Evolutionary conservation across 768 basidiomycete genomes (phyloP).

Genomic region (Trametes villosa): DNA sequence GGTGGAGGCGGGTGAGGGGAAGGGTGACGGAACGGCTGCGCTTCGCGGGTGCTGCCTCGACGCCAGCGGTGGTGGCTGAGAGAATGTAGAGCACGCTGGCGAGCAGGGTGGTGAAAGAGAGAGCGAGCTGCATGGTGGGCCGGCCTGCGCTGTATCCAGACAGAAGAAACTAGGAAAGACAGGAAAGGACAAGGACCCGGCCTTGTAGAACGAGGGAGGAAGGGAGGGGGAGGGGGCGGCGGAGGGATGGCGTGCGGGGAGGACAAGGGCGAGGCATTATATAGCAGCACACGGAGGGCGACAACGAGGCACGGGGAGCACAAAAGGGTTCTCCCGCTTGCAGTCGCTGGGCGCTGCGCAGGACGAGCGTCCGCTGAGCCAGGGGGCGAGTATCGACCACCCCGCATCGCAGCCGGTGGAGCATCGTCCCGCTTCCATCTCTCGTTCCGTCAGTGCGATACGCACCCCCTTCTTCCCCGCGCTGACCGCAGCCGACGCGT

Average conservation of each 20-base stretch:
- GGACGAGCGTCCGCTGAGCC: no score
- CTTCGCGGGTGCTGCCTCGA: conserved; percentile 47
- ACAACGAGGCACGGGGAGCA: conserved; percentile 18
- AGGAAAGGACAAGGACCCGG: conserved; percentile 41
- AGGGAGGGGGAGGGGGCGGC: conserved; percentile 21
- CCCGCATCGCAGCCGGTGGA: conserved; percentile 9
- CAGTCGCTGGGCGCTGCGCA: not conserved
- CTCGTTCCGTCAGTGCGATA: not conserved
- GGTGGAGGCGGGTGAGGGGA: conserved; percentile 44
- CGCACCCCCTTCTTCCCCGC: no score
- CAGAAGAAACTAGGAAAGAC: conserved; percentile 26
- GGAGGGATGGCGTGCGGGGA: conserved; percentile 15
- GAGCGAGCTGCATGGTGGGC: conserved; percentile 57
- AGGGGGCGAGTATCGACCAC: not conserved
- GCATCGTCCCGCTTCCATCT: not conserved
- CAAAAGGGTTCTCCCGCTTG: conserved; percentile 16
- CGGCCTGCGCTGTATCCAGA: conserved; percentile 33
- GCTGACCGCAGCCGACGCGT: no score
- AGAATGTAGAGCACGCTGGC: conserved; percentile 53
- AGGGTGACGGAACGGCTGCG: conserved; percentile 44
- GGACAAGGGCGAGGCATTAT: conserved; percentile 13
- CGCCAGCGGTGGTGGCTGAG: conserved; percentile 43
- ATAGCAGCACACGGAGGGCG: conserved; percentile 19
- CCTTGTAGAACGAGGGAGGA: conserved; percentile 36
- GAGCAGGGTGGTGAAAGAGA: conserved; percentile 56